Conservation (phyloP, 129 eudicot genomes). For the Artemisia tridentata region DNA sequence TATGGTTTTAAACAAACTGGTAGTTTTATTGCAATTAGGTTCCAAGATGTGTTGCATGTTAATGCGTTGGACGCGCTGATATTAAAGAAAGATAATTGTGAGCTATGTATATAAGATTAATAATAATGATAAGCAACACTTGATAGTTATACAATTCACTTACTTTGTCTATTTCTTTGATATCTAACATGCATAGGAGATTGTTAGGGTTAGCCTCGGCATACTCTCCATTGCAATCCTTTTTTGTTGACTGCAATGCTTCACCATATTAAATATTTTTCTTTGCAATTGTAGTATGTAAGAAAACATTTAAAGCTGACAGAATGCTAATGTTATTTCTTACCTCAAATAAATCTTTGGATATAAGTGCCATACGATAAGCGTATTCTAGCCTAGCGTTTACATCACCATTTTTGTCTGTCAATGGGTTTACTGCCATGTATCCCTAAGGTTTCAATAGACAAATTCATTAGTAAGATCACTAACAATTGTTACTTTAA, state of each 20-base stretch:
- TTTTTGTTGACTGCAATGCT: constrained; percentile 15
- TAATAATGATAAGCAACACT: neutral
- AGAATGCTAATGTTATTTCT: neutral
- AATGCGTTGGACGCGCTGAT: constrained; percentile 8
- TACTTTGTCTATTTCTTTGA: constrained; percentile 25
- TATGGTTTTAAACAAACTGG: constrained; percentile 9
- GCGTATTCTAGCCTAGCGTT: constrained; percentile 25
- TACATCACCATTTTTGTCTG: constrained; percentile 4
- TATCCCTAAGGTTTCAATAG: constrained; percentile 23
- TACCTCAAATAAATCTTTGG: constrained; percentile 31
- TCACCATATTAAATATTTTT: neutral
- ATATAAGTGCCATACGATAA: constrained; percentile 28
- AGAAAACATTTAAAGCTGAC: neutral
- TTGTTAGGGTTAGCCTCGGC: constrained; percentile 22
- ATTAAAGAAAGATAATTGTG: neutral
- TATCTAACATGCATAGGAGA: constrained; percentile 10
- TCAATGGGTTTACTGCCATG: constrained; percentile 26
- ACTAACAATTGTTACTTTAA: neutral
- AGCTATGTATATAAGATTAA: too few relatives aligned
- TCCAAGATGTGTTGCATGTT: constrained; percentile 33
- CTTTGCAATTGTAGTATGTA: neutral
- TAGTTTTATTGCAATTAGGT: constrained; percentile 20
- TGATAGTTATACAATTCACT: neutral
- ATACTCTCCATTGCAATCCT: constrained; percentile 30
- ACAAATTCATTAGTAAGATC: too few relatives aligned